Percentiles rank a stretch among this genome's conserved stretches.
Conservation (phyloP, 2,329 filamentous ascomycete genomes). For the Lecanicillium sp. region DNA sequence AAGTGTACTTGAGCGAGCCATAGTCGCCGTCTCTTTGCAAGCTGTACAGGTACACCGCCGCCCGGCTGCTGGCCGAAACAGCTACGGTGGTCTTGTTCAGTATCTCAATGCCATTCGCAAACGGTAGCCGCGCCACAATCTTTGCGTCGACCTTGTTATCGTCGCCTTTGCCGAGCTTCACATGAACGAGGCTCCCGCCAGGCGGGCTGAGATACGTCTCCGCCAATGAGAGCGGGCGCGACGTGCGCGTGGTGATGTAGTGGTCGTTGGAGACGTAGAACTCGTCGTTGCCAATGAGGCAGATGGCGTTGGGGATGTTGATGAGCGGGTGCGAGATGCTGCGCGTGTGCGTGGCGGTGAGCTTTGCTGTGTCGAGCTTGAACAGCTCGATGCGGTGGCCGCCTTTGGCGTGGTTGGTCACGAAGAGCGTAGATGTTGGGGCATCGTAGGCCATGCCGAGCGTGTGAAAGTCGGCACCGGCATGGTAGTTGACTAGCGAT, state of each 20-base stretch:
- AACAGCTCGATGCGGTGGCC: slow-evolving; percentile 31
- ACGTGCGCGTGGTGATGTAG: slow-evolving; percentile 19
- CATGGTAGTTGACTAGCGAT: slow-evolving; percentile 15
- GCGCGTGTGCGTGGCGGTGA: slow-evolving; percentile 26
- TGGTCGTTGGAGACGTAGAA: slow-evolving; percentile 35
- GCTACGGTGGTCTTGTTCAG: slow-evolving; percentile 29
- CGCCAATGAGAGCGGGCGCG: slow-evolving; percentile 16
- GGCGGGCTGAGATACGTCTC: slow-evolving; percentile 28
- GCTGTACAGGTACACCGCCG: slow-evolving; percentile 22
- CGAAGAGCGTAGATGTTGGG: slow-evolving; percentile 25
- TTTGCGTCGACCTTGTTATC: slow-evolving; percentile 11
- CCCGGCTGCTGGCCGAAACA: slow-evolving; percentile 25
- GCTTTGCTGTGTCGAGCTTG: slow-evolving; percentile 22
- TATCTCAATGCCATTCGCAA: slow-evolving; percentile 33
- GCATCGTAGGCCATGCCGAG: slow-evolving; percentile 31
- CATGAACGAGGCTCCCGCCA: slow-evolving; percentile 27
- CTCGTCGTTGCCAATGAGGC: slow-evolving; percentile 23
- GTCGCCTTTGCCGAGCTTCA: slow-evolving; percentile 13
- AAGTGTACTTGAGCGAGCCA: background rate
- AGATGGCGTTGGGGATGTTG: slow-evolving; percentile 30
- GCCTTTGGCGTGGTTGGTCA: slow-evolving; percentile 27
- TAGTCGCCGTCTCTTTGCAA: slow-evolving; percentile 7
- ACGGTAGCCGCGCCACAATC: slow-evolving; percentile 25
- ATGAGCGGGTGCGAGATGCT: slow-evolving; percentile 31
- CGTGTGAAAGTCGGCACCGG: slow-evolving; percentile 26